Percentiles rank a stretch among this genome's conserved stretches.
These are phyloP conservation scores for Simplicillium aogashimaense DNA, from an alignment of 2,329 filamentous ascomycete species.

Conservation along the genomic window DNA sequence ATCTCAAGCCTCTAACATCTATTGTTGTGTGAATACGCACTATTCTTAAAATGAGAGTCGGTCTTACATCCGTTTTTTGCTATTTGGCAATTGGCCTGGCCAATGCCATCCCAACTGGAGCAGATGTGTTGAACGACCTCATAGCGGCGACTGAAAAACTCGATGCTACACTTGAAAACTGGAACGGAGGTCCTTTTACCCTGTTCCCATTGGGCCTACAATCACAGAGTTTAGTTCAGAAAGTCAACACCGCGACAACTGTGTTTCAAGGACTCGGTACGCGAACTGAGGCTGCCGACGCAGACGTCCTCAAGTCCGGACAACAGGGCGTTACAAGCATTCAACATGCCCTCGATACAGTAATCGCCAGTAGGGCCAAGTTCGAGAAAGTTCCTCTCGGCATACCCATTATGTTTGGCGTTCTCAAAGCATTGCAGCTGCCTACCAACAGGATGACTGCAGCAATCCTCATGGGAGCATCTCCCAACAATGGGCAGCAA, in stretches of 20 bases:
- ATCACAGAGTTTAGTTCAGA: neutral
- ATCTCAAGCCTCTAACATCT: too few species aligned
- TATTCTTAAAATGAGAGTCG: too few species aligned
- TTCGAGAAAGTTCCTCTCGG: neutral
- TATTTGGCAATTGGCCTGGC: too few species aligned
- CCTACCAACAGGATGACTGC: neutral
- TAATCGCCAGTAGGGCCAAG: neutral
- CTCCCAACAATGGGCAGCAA: neutral
- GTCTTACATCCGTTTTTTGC: too few species aligned
- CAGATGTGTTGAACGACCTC: too few species aligned
- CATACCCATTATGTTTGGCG: neutral
- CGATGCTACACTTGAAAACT: neutral
- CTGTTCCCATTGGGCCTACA: neutral
- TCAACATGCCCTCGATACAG: neutral
- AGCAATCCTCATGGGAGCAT: neutral
- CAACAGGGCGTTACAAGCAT: neutral
- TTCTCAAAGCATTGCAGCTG: neutral
- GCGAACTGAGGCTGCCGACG: neutral
- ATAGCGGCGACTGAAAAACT: too few species aligned
- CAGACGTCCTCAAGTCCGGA: neutral
- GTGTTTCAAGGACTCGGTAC: neutral
- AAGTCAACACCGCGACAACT: neutral
- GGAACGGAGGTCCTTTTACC: neutral
- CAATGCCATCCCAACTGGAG: too few species aligned
- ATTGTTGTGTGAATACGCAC: too few species aligned